phyloP scores from a whole-genome alignment of 116 monocot species.

The Phalaenopsis hybrid region DNA sequence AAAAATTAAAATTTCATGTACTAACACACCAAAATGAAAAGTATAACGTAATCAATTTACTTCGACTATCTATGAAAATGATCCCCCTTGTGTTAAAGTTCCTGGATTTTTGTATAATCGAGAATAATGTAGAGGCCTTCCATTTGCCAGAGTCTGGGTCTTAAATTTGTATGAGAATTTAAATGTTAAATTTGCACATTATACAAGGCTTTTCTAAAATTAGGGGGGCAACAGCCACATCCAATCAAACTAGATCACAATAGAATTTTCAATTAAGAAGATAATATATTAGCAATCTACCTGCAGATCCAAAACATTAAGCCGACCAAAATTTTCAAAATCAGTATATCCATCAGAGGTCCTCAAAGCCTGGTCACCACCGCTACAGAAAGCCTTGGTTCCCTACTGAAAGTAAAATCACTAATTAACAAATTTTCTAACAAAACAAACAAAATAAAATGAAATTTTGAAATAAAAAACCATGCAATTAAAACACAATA shows the following conservation, averaged over 20 bases:
- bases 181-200: too few relatives aligned
- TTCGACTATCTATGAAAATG: background rate
- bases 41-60: background rate
- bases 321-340: slow-evolving; percentile 70
- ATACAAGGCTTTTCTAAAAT: too few relatives aligned
- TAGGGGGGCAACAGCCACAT: too few relatives aligned
- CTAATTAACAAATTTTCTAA: background rate
- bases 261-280: background rate
- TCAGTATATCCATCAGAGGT: slow-evolving; percentile 79
- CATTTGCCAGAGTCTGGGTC: background rate
- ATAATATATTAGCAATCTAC: slow-evolving; percentile 19
- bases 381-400: slow-evolving; percentile 77
- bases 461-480: background rate
- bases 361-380: slow-evolving; percentile 79
- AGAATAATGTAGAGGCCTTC: background rate
- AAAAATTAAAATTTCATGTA: background rate
- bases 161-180: too few relatives aligned
- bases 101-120: background rate
- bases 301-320: slow-evolving; percentile 89
- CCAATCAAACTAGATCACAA: background rate
- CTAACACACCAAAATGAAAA: background rate
- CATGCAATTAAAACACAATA: background rate
- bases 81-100: background rate
- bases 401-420: slow-evolving; percentile 38
- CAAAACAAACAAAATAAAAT: background rate